Evolutionary conservation across 2,329 filamentous ascomycete genomes (phyloP), one percentile per base, ranked within the genome.

Genomic region (Ophiocordyceps camponoti-rufipedis): DNA sequence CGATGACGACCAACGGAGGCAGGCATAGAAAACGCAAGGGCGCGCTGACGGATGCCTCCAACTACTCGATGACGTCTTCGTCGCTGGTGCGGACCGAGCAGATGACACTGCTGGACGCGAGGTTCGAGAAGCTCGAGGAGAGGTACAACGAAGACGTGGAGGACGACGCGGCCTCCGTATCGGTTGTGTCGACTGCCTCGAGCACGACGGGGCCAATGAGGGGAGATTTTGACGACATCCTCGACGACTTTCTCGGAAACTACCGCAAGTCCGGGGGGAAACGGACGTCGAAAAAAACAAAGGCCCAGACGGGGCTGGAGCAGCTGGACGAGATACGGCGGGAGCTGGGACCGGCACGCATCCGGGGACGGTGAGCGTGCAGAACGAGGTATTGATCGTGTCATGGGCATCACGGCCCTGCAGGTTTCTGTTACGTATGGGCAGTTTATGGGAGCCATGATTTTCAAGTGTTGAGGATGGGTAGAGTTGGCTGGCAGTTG

Each of bases 11-110:
- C 1, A 82, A 80, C 49, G 85, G 84, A 33, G 86, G 86, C 12
- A 78, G 85, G 45, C 75, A 74, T 49, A 96, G 96, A 79, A 95
- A 94, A 75, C 79, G 89, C 58, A 96, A 94, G 69, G 89, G 88
- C 42, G 89, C 91, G 2, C 66, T 93, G 60, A 96, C 89, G 4
- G 85, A 83, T 51, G 82, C 84, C 1, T 91, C 87, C 1, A 79
- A 75, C 48, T 94, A 91, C 64, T 91, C 84, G 45, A 94, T 94
- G 88, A 87, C 84, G 0, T 93, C 85, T 1, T 93, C 87, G 0
- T 82, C 86, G 0, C 70, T 94, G 16, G 80, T 85, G 44, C 78
- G 91, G 46, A 98, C 88, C 1, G 89, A 95, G 56, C 85, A 87
- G 40, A 74, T 93, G 48, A 80, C 79, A 1, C 72, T 93, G 1